Evolutionary conservation across 331 rosid species (phyloP), one percentile per base, ranked within the genome.

Genomic region (Malus hybrid): DNA sequence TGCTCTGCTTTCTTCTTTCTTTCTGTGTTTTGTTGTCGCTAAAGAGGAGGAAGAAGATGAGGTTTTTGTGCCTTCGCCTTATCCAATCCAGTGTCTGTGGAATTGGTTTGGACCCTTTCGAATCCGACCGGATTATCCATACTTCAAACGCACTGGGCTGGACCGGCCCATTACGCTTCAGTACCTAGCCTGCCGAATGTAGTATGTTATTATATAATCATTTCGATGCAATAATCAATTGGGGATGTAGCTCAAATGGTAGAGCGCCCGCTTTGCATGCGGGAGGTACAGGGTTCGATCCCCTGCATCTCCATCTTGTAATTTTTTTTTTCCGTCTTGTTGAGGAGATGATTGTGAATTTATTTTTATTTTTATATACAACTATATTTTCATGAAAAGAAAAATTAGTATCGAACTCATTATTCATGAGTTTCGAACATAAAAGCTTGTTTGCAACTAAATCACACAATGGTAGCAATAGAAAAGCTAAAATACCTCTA

Each of bases 211-310:
- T 36, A 7, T 36, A 36, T 0, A 36, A 36, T 36, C 2, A 36
- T 36, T 36, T 36, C 10, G 10, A 0, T 7, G 10, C 10, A 7
- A 36, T 36, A 0, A 5, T 5, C 3, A 5, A 50, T 5, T 7
- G 92, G 89, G 98, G 96, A 79, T 52, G 97, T 85, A 91, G 97
- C 96, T 90, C 91, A 93, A 86, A 91, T 93, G 97, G 97, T 93
- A 93, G 98, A 90, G 97, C 86, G 93, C 94, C 86, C 88, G 93
- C 94, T 93, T 93, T 86, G 96, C 97, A 91, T 91, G 96, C 90
- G 91, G 86, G 97, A 93, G 94, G 96, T 84, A 88, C 91, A 77
- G 91, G 91, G 95, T 90, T 91, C 94, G 91, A 93, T 90, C 70
- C 94, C 97, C 98, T 83, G 94, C 94, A 56, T 86, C 88, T 93